phyloP scores from a whole-genome alignment of 306 rosid species.

The Prosopis cineraria region DNA sequence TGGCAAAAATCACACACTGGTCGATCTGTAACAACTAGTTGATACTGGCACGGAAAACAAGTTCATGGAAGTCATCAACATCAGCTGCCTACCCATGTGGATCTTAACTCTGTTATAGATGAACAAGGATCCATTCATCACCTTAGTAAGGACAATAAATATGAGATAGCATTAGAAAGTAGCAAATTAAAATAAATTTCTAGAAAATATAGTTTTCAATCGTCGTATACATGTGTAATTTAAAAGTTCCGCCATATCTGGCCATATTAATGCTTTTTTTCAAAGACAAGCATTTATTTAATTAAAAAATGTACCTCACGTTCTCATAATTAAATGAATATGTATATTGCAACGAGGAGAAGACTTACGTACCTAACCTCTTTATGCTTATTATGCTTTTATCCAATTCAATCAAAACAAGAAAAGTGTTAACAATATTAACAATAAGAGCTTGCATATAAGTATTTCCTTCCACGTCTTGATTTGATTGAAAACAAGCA shows the following conservation, averaged over 20 bases:
- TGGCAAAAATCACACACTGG: not conserved
- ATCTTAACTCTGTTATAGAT: not conserved
- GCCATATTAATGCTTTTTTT: not conserved
- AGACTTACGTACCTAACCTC: not conserved
- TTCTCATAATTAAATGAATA: constrained; percentile 1
- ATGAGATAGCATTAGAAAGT: constrained; percentile 2
- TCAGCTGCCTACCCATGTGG: constrained; percentile 4
- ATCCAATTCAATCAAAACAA: not conserved
- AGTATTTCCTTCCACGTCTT: too few species aligned
- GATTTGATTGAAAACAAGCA: not conserved
- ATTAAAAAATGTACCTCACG: too few species aligned
- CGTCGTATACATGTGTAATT: not conserved
- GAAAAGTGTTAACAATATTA: not conserved
- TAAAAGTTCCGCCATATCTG: not conserved
- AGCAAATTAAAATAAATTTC: not conserved
- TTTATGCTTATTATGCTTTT: not conserved
- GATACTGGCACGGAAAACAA: not conserved
- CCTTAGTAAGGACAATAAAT: not conserved
- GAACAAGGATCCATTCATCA: not conserved
- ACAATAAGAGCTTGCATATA: too few species aligned
- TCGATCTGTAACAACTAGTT: not conserved
- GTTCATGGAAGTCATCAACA: not conserved
- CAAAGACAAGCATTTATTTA: not conserved
- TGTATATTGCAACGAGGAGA: not conserved
- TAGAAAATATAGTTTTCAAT: not conserved